These are phyloP conservation scores for Phytophthora chlamydospora DNA, from an alignment of 352 stramenopile genomes.

Conservation along the genomic window DNA sequence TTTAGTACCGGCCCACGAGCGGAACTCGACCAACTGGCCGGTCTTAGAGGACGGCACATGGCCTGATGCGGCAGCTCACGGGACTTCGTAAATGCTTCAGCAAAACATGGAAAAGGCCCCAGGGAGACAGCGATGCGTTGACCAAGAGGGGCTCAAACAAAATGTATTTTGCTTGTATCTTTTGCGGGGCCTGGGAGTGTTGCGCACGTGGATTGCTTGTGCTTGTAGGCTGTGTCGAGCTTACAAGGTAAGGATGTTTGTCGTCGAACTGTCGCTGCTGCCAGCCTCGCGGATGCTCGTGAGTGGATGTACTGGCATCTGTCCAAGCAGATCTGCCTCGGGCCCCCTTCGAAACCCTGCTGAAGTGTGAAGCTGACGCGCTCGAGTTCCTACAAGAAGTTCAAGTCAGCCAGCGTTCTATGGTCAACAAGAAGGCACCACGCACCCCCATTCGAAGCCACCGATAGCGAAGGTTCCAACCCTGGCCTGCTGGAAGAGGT, in stretches of 20 bases:
- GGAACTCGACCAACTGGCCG: slow-evolving; percentile 80
- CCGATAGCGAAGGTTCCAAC: background rate
- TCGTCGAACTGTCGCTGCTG: slow-evolving; percentile 20
- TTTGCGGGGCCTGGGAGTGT: slow-evolving; percentile 23
- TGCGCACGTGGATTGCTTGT: background rate
- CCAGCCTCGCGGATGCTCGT: slow-evolving; percentile 19
- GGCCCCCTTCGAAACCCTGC: slow-evolving; percentile 53
- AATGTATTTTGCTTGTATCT: slow-evolving; percentile 69
- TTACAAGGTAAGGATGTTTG: slow-evolving; percentile 77
- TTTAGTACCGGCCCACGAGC: slow-evolving; percentile 75
- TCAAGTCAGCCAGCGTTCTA: slow-evolving; percentile 1
- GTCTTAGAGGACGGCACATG: slow-evolving; percentile 73
- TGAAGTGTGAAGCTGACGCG: slow-evolving; percentile 61
- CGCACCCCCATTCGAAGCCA: slow-evolving; percentile 28
- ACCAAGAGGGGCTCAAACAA: slow-evolving; percentile 35
- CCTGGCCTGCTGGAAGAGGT: slow-evolving; percentile 10
- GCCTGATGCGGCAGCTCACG: slow-evolving; percentile 49
- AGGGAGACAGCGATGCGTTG: slow-evolving; percentile 30
- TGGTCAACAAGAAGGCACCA: background rate
- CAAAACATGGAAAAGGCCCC: slow-evolving; percentile 36
- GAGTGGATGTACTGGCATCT: slow-evolving; percentile 39
- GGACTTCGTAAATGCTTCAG: slow-evolving; percentile 40
- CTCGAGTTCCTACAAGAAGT: slow-evolving; percentile 10
- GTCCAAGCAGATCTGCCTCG: slow-evolving; percentile 50
- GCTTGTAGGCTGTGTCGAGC: slow-evolving; percentile 1